These are phyloP conservation scores for Ustilago cynodontis DNA, from an alignment of 1,284 basidiomycete genomes.

Conservation along the genomic window DNA sequence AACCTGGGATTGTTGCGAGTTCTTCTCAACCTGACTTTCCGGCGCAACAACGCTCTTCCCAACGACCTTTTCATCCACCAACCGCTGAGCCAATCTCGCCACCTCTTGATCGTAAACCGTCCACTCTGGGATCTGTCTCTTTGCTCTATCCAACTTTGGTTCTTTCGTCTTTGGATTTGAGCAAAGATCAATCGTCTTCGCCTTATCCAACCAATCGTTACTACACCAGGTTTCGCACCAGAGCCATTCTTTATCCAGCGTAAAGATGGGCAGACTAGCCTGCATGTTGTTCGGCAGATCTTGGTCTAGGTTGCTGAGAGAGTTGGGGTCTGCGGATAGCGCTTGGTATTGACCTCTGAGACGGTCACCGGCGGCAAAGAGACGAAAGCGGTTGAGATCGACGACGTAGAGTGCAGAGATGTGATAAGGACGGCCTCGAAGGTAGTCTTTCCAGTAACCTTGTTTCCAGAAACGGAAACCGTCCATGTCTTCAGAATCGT, in stretches of 20 bases:
- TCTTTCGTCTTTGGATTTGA: slow-evolving; percentile 78
- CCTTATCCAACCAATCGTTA: slow-evolving; percentile 55
- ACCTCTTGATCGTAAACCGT: slow-evolving; percentile 82
- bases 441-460: slow-evolving; percentile 71
- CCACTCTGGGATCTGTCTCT: slow-evolving; percentile 95
- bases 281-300: slow-evolving; percentile 67
- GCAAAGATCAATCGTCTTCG: slow-evolving; percentile 70
- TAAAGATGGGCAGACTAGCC: slow-evolving; percentile 59
- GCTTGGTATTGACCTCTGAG: slow-evolving; percentile 91
- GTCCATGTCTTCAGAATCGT: slow-evolving; percentile 91
- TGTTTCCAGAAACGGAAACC: slow-evolving; percentile 98
- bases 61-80: slow-evolving; percentile 46
- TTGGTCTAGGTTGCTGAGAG: slow-evolving; percentile 94
- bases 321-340: slow-evolving; percentile 91
- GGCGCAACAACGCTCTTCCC: slow-evolving; percentile 40
- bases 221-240: slow-evolving; percentile 70
- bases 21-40: slow-evolving; percentile 24
- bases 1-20: not conserved
- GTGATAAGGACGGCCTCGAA: slow-evolving; percentile 53
- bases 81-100: slow-evolving; percentile 64
- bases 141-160: slow-evolving; percentile 89
- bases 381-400: slow-evolving; percentile 93
- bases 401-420: slow-evolving; percentile 87
- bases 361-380: slow-evolving; percentile 79
- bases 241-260: slow-evolving; percentile 65